Evolutionary conservation across 2,329 filamentous ascomycete species (phyloP).

Genomic region (Seiridium cupressi): DNA sequence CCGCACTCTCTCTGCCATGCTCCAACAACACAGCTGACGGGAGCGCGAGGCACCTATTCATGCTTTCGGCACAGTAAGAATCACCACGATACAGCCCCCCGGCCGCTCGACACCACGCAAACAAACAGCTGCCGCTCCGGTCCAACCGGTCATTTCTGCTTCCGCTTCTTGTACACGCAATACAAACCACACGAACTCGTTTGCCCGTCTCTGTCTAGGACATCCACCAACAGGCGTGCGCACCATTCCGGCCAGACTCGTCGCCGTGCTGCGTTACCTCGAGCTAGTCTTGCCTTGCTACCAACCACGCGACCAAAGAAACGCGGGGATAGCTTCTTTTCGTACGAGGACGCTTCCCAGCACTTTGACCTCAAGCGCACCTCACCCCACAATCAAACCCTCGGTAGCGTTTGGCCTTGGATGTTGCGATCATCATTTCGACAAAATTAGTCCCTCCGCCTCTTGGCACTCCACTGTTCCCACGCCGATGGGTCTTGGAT

Average conservation of each 20-base stretch:
- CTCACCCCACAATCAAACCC: slow-evolving; percentile 1
- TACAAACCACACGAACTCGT: background rate
- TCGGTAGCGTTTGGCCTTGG: background rate
- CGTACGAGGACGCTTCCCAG: too few species aligned
- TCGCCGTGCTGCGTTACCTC: slow-evolving; percentile 1
- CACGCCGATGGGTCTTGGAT: background rate
- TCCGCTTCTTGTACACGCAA: background rate
- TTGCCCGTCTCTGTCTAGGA: background rate
- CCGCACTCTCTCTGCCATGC: too few species aligned
- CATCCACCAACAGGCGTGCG: background rate
- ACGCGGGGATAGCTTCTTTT: too few species aligned
- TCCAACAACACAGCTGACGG: too few species aligned
- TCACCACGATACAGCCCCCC: background rate
- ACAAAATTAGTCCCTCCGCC: slow-evolving; percentile 1
- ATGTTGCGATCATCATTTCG: slow-evolving; percentile 8
- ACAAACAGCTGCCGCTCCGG: background rate
- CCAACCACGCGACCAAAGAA: background rate
- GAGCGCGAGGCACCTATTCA: background rate
- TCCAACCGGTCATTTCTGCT: background rate
- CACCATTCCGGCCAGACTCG: background rate
- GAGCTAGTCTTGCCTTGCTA: background rate
- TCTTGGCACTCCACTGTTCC: slow-evolving; percentile 2
- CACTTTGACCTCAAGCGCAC: too few species aligned
- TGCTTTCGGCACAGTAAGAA: background rate
- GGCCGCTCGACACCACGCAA: background rate